Conservation (phyloP, 2,329 filamentous ascomycete genomes). For the Emmonsiellopsis sp. region DNA sequence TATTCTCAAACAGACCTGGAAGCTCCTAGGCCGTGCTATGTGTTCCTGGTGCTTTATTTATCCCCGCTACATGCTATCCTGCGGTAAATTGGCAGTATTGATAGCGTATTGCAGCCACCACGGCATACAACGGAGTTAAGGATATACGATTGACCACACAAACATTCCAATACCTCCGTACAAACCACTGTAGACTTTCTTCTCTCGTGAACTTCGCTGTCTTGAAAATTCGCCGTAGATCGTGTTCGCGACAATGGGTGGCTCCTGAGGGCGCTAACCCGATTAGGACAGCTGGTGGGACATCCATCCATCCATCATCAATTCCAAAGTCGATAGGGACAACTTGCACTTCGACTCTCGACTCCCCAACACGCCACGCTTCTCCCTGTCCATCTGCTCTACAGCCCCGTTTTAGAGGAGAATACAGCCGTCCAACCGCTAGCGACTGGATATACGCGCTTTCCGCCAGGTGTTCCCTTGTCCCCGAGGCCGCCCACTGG, state of each 20-base stretch:
- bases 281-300: conserved; percentile 23
- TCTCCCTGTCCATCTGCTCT: not conserved
- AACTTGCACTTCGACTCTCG: conserved; percentile 10
- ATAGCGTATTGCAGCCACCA: no score
- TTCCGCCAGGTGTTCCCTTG: conserved; percentile 20
- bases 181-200: no score
- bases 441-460: conserved; percentile 6
- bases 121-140: no score
- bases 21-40: no score
- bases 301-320: conserved; percentile 16
- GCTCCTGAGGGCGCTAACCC: conserved; percentile 16
- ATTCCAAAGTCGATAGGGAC: conserved; percentile 9
- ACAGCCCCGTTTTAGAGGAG: not conserved
- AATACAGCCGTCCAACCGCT: not conserved
- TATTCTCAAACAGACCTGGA: no score
- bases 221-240: no score
- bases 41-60: no score
- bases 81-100: no score
- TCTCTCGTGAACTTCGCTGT: no score
- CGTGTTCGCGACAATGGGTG: not conserved
- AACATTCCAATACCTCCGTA: no score
- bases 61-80: no score
- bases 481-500: conserved; percentile 21
- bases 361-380: conserved; percentile 1
- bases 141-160: no score